Percentiles rank a stretch among this genome's conserved stretches.
Conservation (phyloP, 2,329 filamentous ascomycete genomes). For the Fusarium solani-melongenae region DNA sequence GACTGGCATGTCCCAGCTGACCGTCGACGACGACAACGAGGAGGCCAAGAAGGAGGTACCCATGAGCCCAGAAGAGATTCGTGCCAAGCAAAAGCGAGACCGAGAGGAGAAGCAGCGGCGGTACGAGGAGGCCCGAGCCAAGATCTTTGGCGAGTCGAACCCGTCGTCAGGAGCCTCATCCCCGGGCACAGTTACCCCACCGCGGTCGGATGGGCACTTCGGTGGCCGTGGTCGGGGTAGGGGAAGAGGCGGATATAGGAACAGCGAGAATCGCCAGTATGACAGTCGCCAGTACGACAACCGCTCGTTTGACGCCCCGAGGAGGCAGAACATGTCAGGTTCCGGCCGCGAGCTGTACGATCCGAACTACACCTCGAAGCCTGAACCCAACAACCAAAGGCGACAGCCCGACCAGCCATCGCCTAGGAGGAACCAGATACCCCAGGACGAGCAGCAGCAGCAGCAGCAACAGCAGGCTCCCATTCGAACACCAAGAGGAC, state of each 20-base stretch:
- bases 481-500: conserved; percentile 80
- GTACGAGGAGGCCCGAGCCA: conserved; percentile 89
- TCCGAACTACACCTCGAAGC: conserved; percentile 75
- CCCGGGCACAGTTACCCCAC: conserved; percentile 70
- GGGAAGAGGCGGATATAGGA: conserved; percentile 52
- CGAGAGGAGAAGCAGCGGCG: conserved; percentile 89
- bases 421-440: conserved; percentile 52
- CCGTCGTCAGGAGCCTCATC: conserved; percentile 69
- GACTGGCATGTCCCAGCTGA: conserved; percentile 59
- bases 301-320: conserved; percentile 45
- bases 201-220: conserved; percentile 52
- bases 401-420: conserved; percentile 52
- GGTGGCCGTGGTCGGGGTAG: conserved; percentile 59
- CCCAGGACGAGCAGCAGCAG: conserved; percentile 66
- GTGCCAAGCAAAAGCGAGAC: conserved; percentile 80
- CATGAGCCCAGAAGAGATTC: conserved; percentile 79
- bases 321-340: conserved; percentile 43
- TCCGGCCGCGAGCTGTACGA: conserved; percentile 77
- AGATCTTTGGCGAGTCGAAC: conserved; percentile 79
- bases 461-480: conserved; percentile 69
- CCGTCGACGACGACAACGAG: conserved; percentile 64
- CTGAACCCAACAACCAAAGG: conserved; percentile 62
- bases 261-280: conserved; percentile 46
- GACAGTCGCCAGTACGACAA: conserved; percentile 46
- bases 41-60: conserved; percentile 72